Evolutionary conservation across 306 rosid species (phyloP), one percentile per base, ranked within the genome.

Genomic region (Fragaria iinumae): DNA sequence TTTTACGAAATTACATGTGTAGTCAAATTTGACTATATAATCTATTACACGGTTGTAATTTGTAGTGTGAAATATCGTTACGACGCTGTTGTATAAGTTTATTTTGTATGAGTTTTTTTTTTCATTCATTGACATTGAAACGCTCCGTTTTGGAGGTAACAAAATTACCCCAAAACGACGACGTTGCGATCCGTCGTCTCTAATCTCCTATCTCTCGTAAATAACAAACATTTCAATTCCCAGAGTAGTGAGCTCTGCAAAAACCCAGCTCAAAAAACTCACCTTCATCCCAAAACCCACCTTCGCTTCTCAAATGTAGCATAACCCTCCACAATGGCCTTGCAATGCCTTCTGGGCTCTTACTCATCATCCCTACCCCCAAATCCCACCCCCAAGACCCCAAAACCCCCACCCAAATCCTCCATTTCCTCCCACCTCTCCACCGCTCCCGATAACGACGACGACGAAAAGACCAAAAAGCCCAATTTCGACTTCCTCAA

Each of bases 361-460:
- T 75, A 80, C 74, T 77, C 86, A 73, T 70, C 77, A 7, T 49
- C 86, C 52, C 81, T 59, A 44, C 82, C 81, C 74, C 73, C 59
- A 43, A 69, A 77, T 72, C 79, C 91, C 62, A 80, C 73, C 36
- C 73, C 62, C 80, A 72, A 72, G 73, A 76, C 64, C 71, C 76
- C 66, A 14, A 23, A 29, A 38, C 49, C 18, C 39, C 29, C 59
- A n/a, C 78, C 72, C 0, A 89, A 81, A 44, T 44, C 69, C 69
- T 80, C 86, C 32, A 57, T 90, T n/a, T 85, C 92, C 0, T 82
- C 93, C 50, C 89, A 57, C 72, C 57, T 84, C 68, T 84, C 92
- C 16, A 55, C 71, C 50, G 34, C 82, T 44, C 29, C 77, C 7
- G 81, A 75, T 7, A 81, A 23, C 55, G 23, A 71, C 8, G 82